A percentile compares a stretch with the other conserved stretches of the same genome.
Conservation (phyloP, 2,329 filamentous ascomycete species). For the Pleurostoma richardsiae region DNA sequence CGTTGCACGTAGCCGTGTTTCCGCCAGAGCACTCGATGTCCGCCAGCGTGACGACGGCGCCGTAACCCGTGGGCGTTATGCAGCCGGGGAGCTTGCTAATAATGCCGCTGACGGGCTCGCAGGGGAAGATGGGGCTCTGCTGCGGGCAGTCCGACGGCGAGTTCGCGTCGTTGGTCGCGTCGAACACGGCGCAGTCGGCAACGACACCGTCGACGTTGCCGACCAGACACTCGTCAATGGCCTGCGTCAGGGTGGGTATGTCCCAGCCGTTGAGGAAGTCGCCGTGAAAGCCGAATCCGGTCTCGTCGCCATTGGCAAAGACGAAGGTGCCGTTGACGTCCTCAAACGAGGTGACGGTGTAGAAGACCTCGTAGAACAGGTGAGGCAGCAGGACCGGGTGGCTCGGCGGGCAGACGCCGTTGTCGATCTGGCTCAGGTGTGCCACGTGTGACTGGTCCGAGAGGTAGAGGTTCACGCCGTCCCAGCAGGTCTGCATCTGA, state of each 20-base stretch:
- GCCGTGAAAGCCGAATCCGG: constrained; percentile 47
- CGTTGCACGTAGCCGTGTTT: constrained; percentile 3
- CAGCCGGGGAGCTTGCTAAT: constrained; percentile 45
- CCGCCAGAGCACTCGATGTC: constrained; percentile 7
- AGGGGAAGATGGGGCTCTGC: constrained; percentile 29
- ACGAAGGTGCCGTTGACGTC: constrained; percentile 30
- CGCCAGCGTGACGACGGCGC: constrained; percentile 7
- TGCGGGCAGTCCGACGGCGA: constrained; percentile 35
- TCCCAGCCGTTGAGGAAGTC: constrained; percentile 48
- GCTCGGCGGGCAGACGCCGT: constrained; percentile 31
- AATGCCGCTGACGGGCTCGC: constrained; percentile 37
- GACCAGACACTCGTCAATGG: constrained; percentile 20
- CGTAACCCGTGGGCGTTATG: constrained; percentile 33
- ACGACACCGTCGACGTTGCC: constrained; percentile 23
- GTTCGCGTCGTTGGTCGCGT: constrained; percentile 25
- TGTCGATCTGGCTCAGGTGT: constrained; percentile 28
- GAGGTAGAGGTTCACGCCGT: constrained; percentile 47
- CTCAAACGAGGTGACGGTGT: constrained; percentile 14
- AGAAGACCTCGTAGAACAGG: constrained; percentile 33
- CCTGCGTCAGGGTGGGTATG: constrained; percentile 27
- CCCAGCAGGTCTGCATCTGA: constrained; percentile 60
- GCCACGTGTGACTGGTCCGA: constrained; percentile 32
- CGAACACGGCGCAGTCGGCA: constrained; percentile 23
- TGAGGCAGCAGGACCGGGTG: constrained; percentile 39
- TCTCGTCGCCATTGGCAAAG: constrained; percentile 40